Conservation (phyloP, 1,284 basidiomycete genomes). For the Paramarasmius palmivorus region DNA sequence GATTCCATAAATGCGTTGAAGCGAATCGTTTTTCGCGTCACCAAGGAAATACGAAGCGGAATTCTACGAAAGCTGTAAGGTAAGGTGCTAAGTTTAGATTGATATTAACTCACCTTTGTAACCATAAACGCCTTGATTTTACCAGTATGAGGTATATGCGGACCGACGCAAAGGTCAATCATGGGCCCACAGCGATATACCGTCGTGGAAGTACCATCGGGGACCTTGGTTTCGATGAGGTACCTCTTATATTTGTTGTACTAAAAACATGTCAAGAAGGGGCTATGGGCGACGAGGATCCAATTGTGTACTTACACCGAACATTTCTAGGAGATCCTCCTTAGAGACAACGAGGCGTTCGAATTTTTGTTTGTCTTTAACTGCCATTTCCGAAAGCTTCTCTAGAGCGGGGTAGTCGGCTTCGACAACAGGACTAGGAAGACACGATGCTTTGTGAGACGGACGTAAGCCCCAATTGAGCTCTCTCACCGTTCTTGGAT, state of each 20-base stretch:
- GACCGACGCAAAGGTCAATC: conserved; percentile 96
- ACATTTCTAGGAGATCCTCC: conserved; percentile 96
- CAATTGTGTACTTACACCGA: conserved; percentile 61
- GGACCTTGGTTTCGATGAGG: conserved; percentile 94
- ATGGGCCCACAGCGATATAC: conserved; percentile 99
- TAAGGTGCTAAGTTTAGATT: conserved; percentile 2
- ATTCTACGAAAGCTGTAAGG: conserved; percentile 53
- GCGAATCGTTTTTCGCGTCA: conserved; percentile 90
- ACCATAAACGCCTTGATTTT: conserved; percentile 97
- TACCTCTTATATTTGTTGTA: conserved; percentile 99
- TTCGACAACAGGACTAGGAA: conserved; percentile 65
- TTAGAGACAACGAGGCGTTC: conserved; percentile 94
- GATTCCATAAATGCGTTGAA: conserved; percentile 98
- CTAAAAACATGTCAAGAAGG: conserved; percentile 40
- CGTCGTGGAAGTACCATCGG: conserved; percentile 95
- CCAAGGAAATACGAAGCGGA: conserved; percentile 99
- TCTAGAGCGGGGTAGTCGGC: conserved; percentile 91
- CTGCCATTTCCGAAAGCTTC: conserved; percentile 82
- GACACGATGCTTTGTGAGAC: conserved; percentile 9
- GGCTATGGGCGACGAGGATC: background rate
- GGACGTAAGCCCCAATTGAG: background rate
- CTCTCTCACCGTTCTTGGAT: conserved; percentile 62
- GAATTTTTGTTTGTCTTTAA: conserved; percentile 98
- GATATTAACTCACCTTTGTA: conserved; percentile 67
- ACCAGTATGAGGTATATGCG: conserved; percentile 97